These are phyloP conservation scores for Citrus sp. DNA, from an alignment of 345 rosid genomes.

Conservation along the genomic window DNA sequence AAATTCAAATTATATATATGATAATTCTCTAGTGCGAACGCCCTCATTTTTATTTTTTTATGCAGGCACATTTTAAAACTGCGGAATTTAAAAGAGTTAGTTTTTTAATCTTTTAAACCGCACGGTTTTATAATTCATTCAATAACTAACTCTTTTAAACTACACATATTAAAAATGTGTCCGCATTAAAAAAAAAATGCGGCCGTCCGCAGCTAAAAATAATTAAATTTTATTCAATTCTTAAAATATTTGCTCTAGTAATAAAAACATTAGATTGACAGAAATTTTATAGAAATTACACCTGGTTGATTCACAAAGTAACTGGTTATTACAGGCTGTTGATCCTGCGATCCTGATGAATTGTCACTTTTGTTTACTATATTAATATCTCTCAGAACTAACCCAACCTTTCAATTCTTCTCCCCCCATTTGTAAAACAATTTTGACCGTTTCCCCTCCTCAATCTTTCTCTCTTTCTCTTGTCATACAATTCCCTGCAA, in stretches of 20 bases:
- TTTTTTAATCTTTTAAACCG: rapidly evolving
- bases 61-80: rapidly evolving
- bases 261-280: no score
- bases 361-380: background rate
- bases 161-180: no score
- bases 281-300: background rate
- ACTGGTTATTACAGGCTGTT: background rate
- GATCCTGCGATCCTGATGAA: background rate
- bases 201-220: no score
- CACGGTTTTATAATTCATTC: rapidly evolving
- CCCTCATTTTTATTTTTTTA: rapidly evolving
- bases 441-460: slow-evolving; percentile 13
- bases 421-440: background rate
- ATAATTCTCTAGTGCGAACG: rapidly evolving
- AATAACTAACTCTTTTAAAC: no score
- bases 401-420: slow-evolving; percentile 4
- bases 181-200: no score
- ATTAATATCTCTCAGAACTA: background rate
- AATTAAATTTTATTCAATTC: no score
- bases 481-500: background rate
- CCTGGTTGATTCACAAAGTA: background rate
- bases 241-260: no score
- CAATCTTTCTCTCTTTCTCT: background rate
- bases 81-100: rapidly evolving
- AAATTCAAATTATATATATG: no score